Conservation (phyloP, 169 alveolate species). For the Nephromyces sp. region DNA sequence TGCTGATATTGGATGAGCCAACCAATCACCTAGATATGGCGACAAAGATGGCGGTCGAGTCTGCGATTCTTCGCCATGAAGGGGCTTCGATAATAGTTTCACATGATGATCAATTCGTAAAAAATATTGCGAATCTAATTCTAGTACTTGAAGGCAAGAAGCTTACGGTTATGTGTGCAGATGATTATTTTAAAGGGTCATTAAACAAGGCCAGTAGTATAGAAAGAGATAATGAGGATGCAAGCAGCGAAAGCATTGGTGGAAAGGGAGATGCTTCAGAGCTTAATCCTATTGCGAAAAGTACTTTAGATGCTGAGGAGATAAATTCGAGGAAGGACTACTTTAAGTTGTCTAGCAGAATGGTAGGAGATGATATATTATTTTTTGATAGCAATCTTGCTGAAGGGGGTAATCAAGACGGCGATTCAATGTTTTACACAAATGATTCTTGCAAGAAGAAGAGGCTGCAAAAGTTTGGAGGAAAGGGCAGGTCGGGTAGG, state of each 20-base stretch:
- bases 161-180: background rate
- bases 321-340: background rate
- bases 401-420: no score
- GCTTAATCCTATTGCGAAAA: background rate
- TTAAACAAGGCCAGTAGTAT: no score
- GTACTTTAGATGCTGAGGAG: no score
- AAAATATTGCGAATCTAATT: constrained; percentile 6
- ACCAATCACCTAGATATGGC: constrained; percentile 85
- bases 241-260: no score
- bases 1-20: constrained; percentile 80
- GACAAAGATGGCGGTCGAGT: constrained; percentile 28
- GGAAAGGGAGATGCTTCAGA: background rate
- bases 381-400: no score
- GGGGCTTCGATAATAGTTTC: constrained; percentile 41
- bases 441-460: background rate
- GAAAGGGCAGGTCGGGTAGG: background rate
- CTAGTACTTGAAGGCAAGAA: constrained; percentile 3
- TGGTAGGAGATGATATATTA: no score
- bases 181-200: background rate
- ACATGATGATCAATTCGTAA: constrained; percentile 33
- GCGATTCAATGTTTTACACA: no score
- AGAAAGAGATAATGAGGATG: no score
- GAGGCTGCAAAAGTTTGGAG: background rate
- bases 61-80: constrained; percentile 18
- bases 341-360: no score